phyloP scores from a whole-genome alignment of 1,284 basidiomycete genomes.

The Ustilago nuda region DNA sequence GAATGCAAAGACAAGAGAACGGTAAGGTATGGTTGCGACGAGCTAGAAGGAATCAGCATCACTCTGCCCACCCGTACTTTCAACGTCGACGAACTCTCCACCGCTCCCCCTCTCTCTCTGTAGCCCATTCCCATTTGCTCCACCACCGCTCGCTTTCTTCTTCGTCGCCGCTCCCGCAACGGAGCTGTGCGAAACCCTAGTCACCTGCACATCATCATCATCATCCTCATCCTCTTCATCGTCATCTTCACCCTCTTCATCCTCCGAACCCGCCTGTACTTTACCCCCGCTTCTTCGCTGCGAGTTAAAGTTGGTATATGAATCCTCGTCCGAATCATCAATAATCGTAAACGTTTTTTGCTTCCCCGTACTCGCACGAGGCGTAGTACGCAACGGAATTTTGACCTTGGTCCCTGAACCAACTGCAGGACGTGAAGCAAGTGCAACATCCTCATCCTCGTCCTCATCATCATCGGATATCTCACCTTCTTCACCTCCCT shows the following conservation, averaged over 20 bases:
- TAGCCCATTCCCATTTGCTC: constrained; percentile 6
- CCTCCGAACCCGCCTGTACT: constrained; percentile 11
- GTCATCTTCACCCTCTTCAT: constrained; percentile 34
- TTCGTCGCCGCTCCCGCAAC: constrained; percentile 4
- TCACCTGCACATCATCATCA: constrained; percentile 32
- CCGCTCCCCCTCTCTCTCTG: constrained; percentile 49
- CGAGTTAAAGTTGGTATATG: constrained; percentile 15
- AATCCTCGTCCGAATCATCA: constrained; percentile 33
- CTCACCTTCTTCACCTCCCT: constrained; percentile 50
- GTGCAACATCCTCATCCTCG: constrained; percentile 34
- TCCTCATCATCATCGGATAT: constrained; percentile 44
- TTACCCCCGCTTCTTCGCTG: not conserved
- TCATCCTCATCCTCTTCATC: constrained; percentile 29
- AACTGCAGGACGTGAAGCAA: constrained; percentile 1
- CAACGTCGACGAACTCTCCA: constrained; percentile 53
- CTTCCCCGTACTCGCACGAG: constrained; percentile 6
- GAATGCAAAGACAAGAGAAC: not conserved
- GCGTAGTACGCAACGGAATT: constrained; percentile 13
- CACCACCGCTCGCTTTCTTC: not conserved
- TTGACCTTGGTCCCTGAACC: constrained; percentile 22
- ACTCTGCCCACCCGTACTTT: constrained; percentile 50
- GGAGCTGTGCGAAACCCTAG: constrained; percentile 6
- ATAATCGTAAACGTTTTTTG: constrained; percentile 20
- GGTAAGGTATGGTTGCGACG: not conserved
- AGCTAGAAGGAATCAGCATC: constrained; percentile 44